A percentile compares a stretch with the other conserved stretches of the same genome.
Evolutionary conservation across 2,329 filamentous ascomycete genomes (phyloP).

Genomic region (Macrophomina phaseolina): DNA sequence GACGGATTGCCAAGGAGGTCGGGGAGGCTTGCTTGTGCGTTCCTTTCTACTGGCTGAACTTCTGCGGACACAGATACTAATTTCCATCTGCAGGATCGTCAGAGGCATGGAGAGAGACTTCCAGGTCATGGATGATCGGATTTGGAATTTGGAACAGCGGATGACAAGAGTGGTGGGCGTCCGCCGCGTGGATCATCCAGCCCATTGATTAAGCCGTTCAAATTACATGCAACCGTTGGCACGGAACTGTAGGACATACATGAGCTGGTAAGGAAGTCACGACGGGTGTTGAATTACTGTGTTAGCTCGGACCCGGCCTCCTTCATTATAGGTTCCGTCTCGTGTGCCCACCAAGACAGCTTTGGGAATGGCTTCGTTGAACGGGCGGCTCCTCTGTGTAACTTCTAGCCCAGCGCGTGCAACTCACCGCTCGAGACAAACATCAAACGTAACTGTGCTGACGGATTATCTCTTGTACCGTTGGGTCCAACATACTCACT

Average conservation of each 20-base stretch:
- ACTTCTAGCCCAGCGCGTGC: neutral
- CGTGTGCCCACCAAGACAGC: neutral
- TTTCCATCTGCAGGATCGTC: constrained; percentile 15
- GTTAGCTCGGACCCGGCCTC: neutral
- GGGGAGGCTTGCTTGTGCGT: constrained; percentile 30
- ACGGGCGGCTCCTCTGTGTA: neutral
- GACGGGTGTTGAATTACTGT: neutral
- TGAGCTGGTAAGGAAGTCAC: neutral
- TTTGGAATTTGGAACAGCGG: constrained; percentile 25
- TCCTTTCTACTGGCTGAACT: neutral
- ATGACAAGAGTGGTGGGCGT: constrained; percentile 26
- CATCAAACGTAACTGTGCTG: neutral
- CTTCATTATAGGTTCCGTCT: neutral
- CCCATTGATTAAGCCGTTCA: neutral
- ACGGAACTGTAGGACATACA: neutral
- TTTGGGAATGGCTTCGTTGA: neutral
- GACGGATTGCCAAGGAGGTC: constrained; percentile 43
- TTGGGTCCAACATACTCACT: neutral
- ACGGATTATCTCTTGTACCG: neutral
- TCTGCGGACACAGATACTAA: neutral
- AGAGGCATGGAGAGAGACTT: constrained; percentile 27
- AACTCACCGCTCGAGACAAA: constrained; percentile 1
- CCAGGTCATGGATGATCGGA: constrained; percentile 23
- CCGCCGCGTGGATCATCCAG: constrained; percentile 17
- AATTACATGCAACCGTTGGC: neutral